These are phyloP conservation scores for Kitagawia praeruptora DNA, from an alignment of 129 eudicot species.

Conservation along the genomic window DNA sequence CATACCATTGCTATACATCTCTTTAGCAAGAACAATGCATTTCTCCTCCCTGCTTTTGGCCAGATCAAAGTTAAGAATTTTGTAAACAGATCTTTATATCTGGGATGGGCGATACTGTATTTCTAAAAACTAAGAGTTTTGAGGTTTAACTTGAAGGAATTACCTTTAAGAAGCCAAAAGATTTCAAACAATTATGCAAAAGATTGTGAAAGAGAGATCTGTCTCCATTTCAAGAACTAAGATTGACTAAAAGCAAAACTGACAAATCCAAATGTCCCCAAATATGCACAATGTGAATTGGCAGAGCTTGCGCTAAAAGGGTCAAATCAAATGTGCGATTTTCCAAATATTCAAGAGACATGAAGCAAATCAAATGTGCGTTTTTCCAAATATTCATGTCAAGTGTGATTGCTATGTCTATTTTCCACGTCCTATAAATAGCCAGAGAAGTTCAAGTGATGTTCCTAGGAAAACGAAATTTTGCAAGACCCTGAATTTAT, in stretches of 20 bases:
- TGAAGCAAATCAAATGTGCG: constrained; percentile 31
- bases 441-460: constrained; percentile 12
- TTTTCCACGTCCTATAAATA: constrained; percentile 12
- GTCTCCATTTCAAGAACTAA: constrained; percentile 38
- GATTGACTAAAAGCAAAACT: constrained; percentile 23
- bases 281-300: constrained; percentile 25
- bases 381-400: constrained; percentile 43
- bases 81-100: constrained; percentile 2
- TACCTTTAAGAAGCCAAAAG: constrained; percentile 24
- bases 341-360: constrained; percentile 44
- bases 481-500: constrained; percentile 14
- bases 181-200: constrained; percentile 35
- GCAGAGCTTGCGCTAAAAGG: constrained; percentile 33
- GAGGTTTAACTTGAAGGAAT: constrained; percentile 50
- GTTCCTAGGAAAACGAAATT: constrained; percentile 14
- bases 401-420: constrained; percentile 29
- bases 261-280: constrained; percentile 27
- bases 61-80: not conserved
- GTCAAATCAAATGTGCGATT: constrained; percentile 35
- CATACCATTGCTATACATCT: not conserved
- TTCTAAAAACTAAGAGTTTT: constrained; percentile 33
- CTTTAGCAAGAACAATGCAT: not conserved
- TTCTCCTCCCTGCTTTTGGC: not conserved
- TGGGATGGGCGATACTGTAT: constrained; percentile 35
- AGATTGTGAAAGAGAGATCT: constrained; percentile 33